Evolutionary conservation across 495 filamentous ascomycete genomes (phyloP).

Genomic region (Massariosphaeria phaeospora): DNA sequence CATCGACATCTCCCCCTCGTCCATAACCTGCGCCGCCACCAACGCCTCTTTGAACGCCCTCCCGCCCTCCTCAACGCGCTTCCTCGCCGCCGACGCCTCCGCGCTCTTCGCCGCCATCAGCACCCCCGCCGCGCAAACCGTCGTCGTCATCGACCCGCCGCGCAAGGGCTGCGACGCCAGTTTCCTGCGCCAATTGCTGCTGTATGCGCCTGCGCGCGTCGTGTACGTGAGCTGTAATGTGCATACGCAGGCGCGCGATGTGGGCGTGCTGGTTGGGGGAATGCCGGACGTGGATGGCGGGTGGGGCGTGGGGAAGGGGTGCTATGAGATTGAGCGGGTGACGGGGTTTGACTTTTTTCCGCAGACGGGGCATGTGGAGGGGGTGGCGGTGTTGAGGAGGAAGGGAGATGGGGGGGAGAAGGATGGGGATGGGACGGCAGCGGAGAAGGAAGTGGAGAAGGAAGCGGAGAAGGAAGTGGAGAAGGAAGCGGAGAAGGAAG

Average conservation of each 20-base stretch:
- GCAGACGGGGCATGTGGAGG: conserved; percentile 94
- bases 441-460: neutral
- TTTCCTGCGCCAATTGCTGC: conserved; percentile 75
- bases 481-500: no score
- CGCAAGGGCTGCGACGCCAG: conserved; percentile 86
- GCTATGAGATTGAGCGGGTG: conserved; percentile 87
- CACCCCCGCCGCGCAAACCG: conserved; percentile 73
- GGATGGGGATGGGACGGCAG: neutral
- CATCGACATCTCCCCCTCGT: conserved; percentile 65
- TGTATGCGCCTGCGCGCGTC: conserved; percentile 67
- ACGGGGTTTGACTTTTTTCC: conserved; percentile 97
- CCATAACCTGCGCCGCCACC: conserved; percentile 65
- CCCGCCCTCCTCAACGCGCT: conserved; percentile 56
- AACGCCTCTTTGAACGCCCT: conserved; percentile 78
- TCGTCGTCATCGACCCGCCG: conserved; percentile 88
- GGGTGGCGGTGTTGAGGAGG: conserved; percentile 68
- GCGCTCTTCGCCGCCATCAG: conserved; percentile 63
- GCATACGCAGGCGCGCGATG: conserved; percentile 91
- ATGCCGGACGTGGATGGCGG: conserved; percentile 41
- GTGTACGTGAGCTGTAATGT: conserved; percentile 98
- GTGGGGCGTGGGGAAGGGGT: conserved; percentile 43
- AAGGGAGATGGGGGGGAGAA: conserved; percentile 13
- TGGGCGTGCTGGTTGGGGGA: conserved; percentile 74
- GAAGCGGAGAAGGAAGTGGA: no score
- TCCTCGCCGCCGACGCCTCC: conserved; percentile 80